Conservation (phyloP, 768 basidiomycete species). For the Epithele typhae region DNA sequence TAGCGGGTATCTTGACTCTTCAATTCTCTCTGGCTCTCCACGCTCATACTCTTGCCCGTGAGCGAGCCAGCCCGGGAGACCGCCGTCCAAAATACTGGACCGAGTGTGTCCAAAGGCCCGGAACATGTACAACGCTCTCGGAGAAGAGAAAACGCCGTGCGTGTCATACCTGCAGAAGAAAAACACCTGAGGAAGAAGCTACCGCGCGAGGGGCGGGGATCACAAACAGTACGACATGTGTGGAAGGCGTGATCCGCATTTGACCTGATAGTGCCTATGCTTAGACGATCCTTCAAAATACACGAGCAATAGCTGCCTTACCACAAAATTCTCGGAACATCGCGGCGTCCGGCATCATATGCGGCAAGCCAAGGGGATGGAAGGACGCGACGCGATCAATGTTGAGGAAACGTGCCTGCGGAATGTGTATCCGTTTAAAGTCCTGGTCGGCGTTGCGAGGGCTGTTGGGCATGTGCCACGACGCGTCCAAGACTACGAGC, state of each 20-base stretch:
- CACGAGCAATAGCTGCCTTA: slow-evolving; percentile 32
- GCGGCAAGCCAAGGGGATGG: slow-evolving; percentile 78
- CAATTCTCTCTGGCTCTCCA: slow-evolving; percentile 23
- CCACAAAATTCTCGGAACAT: slow-evolving; percentile 78
- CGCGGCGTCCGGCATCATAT: slow-evolving; percentile 84
- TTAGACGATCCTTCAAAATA: not conserved
- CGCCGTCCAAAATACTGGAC: slow-evolving; percentile 90
- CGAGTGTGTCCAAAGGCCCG: slow-evolving; percentile 83
- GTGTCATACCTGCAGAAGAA: slow-evolving; percentile 68
- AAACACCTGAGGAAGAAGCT: too few species aligned
- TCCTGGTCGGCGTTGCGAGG: slow-evolving; percentile 57
- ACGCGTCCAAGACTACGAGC: slow-evolving; percentile 63
- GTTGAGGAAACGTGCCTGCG: slow-evolving; percentile 14
- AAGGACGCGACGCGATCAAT: slow-evolving; percentile 38
- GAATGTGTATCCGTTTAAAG: slow-evolving; percentile 12
- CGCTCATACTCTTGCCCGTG: slow-evolving; percentile 56
- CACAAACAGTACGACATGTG: slow-evolving; percentile 79
- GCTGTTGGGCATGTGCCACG: slow-evolving; percentile 94
- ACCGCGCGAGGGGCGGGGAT: not conserved
- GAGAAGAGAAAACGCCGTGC: slow-evolving; percentile 87
- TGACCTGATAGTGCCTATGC: slow-evolving; percentile 36
- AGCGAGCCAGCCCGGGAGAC: slow-evolving; percentile 75
- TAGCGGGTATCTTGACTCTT: slow-evolving; percentile 40
- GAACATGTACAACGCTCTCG: slow-evolving; percentile 93
- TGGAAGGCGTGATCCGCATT: slow-evolving; percentile 66